These are phyloP conservation scores for Abrus precatorius DNA, from an alignment of 306 rosid species.

Conservation along the genomic window DNA sequence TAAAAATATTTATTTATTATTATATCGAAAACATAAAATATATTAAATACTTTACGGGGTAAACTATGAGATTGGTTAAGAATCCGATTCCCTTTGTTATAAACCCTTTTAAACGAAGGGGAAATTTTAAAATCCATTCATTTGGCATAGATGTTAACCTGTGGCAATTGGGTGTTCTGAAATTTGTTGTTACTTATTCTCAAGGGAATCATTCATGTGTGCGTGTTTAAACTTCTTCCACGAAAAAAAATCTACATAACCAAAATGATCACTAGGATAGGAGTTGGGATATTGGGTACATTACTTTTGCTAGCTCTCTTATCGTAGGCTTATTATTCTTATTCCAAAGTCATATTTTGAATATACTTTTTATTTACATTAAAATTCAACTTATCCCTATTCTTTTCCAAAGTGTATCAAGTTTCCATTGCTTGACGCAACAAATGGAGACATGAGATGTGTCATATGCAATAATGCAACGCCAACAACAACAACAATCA, in stretches of 20 bases:
- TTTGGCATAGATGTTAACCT: not conserved
- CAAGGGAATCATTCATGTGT: slow-evolving; percentile 5
- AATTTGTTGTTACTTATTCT: not conserved
- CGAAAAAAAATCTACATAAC: not conserved
- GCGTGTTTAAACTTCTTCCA: not conserved
- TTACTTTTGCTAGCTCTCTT: not conserved
- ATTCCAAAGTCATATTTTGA: not conserved
- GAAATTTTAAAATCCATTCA: not conserved
- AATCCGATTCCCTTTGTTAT: not conserved
- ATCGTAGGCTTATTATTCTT: not conserved
- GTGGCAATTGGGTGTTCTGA: not conserved
- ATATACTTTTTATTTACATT: slow-evolving; percentile 1
- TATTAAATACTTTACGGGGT: not conserved
- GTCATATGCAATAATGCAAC: slow-evolving; percentile 7
- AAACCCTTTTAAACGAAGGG: not conserved
- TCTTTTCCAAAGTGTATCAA: not conserved
- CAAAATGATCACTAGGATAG: not conserved
- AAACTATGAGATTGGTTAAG: not conserved
- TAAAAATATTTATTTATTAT: no score
- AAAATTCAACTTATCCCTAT: slow-evolving; percentile 5
- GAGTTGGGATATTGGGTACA: not conserved
- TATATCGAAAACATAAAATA: no score
- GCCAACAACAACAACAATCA: slow-evolving; percentile 15
- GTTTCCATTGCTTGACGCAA: slow-evolving; percentile 45
- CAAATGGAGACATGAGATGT: slow-evolving; percentile 14